Evolutionary conservation across 495 filamentous ascomycete genomes (phyloP).

Genomic region (Trichoderma erinaceum): DNA sequence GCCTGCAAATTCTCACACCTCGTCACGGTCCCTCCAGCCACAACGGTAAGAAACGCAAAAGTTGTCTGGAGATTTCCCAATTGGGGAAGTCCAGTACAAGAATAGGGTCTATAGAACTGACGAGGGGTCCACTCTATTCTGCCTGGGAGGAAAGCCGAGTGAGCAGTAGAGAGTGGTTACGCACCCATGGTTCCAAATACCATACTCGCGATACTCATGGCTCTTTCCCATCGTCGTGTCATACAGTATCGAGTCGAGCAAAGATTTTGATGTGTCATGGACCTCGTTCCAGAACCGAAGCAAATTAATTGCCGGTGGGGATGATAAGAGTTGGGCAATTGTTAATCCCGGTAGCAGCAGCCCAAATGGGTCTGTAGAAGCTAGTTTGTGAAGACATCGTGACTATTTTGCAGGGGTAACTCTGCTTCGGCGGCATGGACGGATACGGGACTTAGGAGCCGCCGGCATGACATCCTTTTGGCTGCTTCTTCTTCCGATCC

Average conservation of each 20-base stretch:
- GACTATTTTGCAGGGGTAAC: constrained; percentile 6
- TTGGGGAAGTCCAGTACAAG: neutral
- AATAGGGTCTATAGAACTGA: neutral
- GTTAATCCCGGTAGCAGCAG: neutral
- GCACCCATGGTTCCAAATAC: neutral
- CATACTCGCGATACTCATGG: neutral
- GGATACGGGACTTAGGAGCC: neutral
- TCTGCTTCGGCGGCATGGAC: neutral
- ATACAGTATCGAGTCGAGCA: neutral
- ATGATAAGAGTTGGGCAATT: neutral
- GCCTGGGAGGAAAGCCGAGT: neutral
- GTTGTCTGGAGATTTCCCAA: constrained; percentile 4
- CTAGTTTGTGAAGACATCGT: constrained; percentile 10
- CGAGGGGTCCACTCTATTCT: neutral
- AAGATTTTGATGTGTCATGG: constrained; percentile 1
- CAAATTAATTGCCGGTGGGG: neutral
- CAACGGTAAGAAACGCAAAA: constrained; percentile 4
- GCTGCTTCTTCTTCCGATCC: neutral
- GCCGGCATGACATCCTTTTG: neutral
- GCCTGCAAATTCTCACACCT: neutral
- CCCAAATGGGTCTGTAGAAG: neutral
- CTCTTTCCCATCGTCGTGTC: neutral
- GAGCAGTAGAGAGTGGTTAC: neutral
- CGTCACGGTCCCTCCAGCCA: neutral
- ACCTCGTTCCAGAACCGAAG: constrained; percentile 3